A percentile compares a stretch with the other conserved stretches of the same genome.
phyloP scores from a whole-genome alignment of 306 rosid species.

The Sechiopsis laciniata region DNA sequence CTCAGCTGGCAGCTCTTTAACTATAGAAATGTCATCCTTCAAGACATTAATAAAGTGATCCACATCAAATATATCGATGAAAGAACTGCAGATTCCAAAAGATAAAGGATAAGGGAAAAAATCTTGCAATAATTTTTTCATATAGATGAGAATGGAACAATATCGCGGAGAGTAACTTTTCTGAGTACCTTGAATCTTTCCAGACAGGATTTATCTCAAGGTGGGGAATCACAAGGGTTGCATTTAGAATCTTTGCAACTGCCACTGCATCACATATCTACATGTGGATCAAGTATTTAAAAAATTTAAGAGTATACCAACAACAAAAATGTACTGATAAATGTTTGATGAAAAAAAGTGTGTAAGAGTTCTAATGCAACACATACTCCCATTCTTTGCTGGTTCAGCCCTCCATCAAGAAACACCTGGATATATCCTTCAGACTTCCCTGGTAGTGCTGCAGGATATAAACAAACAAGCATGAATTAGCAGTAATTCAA shows the following conservation, averaged over 20 bases:
- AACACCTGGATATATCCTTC: slow-evolving; percentile 85
- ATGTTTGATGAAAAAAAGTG: neutral
- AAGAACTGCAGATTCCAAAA: slow-evolving; percentile 54
- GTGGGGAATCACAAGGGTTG: slow-evolving; percentile 88
- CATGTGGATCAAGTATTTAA: neutral
- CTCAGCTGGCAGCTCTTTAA: slow-evolving; percentile 76
- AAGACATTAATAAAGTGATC: slow-evolving; percentile 88
- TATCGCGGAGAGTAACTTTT: neutral
- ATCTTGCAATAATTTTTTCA: slow-evolving; percentile 14
- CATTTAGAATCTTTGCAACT: slow-evolving; percentile 85
- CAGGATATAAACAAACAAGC: slow-evolving; percentile 23
- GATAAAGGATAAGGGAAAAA: slow-evolving; percentile 20
- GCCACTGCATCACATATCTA: slow-evolving; percentile 99
- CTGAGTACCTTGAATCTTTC: slow-evolving; percentile 73
- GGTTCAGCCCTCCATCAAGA: slow-evolving; percentile 98
- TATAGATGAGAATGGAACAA: slow-evolving; percentile 13
- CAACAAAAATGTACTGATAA: neutral
- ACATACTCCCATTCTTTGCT: slow-evolving; percentile 99
- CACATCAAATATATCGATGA: slow-evolving; percentile 87
- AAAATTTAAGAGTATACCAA: neutral
- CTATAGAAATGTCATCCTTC: slow-evolving; percentile 78
- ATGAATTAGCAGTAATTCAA: neutral
- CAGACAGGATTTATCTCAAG: slow-evolving; percentile 95
- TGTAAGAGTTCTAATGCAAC: neutral
- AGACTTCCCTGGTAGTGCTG: slow-evolving; percentile 72